Percentiles rank a stretch among this genome's conserved stretches.
phyloP scores from a whole-genome alignment of 768 basidiomycete genomes.

The Boletus bicolor region DNA sequence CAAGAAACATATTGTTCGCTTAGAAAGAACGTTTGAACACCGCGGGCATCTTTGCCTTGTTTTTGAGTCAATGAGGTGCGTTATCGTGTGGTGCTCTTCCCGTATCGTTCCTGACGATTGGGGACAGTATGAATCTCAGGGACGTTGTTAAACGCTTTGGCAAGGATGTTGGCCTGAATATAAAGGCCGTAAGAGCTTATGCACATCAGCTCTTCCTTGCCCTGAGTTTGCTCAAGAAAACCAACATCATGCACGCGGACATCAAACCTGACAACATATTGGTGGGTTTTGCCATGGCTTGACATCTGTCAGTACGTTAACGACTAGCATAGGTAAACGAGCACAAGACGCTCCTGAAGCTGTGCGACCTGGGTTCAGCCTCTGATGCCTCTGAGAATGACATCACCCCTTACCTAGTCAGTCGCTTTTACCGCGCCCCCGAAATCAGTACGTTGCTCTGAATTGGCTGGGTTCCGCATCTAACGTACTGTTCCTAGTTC shows the following conservation, averaged over 20 bases:
- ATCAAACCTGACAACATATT: constrained; percentile 98
- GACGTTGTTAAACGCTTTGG: constrained; percentile 98
- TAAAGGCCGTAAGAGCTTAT: constrained; percentile 97
- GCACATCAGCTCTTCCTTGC: constrained; percentile 94
- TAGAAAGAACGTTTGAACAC: constrained; percentile 94
- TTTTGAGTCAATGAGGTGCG: constrained; percentile 88
- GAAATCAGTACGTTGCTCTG: constrained; percentile 79
- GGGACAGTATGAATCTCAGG: constrained; percentile 88
- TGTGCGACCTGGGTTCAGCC: constrained; percentile 97
- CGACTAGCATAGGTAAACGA: constrained; percentile 74
- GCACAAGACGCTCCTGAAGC: constrained; percentile 86
- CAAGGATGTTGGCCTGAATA: constrained; percentile 94
- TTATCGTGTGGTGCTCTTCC: constrained; percentile 8
- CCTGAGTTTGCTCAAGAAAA: constrained; percentile 79
- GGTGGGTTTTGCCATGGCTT: constrained; percentile 44
- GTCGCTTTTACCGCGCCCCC: constrained; percentile 95
- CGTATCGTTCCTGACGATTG: constrained; percentile 10
- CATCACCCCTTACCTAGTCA: constrained; percentile 97
- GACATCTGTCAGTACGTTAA: constrained; percentile 15
- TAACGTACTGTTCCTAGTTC: constrained; percentile 50
- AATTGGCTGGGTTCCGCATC: constrained; percentile 3
- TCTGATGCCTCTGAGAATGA: constrained; percentile 94
- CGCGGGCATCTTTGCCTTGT: constrained; percentile 95
- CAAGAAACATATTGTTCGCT: constrained; percentile 92
- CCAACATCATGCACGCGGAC: constrained; percentile 96